Conservation (phyloP, 768 basidiomycete species). For the Xanthoconium purpureum region DNA sequence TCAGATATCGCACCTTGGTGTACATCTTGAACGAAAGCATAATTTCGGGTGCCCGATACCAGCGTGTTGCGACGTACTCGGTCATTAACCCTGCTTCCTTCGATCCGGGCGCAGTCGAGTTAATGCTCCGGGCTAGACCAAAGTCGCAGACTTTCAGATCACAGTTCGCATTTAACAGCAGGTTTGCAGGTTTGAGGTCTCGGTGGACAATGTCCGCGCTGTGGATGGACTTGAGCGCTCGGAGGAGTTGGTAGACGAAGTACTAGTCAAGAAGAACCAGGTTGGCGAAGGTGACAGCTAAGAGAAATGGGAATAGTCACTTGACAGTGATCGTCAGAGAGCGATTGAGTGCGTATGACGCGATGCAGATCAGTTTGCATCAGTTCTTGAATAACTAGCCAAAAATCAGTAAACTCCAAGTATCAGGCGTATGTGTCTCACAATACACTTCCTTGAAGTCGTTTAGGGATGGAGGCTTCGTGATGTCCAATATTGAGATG, state of each 20-base stretch:
- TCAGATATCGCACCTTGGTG: constrained; percentile 49
- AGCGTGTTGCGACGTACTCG: constrained; percentile 87
- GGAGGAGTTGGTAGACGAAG: constrained; percentile 80
- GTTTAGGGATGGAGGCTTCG: constrained; percentile 72
- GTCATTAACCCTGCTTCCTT: constrained; percentile 72
- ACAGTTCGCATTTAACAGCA: constrained; percentile 85
- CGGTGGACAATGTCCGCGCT: constrained; percentile 79
- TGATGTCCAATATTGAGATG: constrained; percentile 88
- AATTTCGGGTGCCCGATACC: constrained; percentile 93
- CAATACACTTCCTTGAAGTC: constrained; percentile 88
- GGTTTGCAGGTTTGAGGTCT: constrained; percentile 83
- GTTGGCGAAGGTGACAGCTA: not conserved
- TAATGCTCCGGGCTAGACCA: constrained; percentile 70
- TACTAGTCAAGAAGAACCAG: constrained; percentile 43
- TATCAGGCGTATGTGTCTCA: constrained; percentile 30
- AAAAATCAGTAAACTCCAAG: constrained; percentile 6
- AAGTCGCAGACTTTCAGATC: constrained; percentile 91
- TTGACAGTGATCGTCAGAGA: constrained; percentile 89
- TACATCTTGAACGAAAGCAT: constrained; percentile 94
- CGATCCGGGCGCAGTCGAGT: constrained; percentile 47
- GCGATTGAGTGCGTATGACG: constrained; percentile 84
- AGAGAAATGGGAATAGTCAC: constrained; percentile 32
- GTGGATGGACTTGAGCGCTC: constrained; percentile 87
- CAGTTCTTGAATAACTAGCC: constrained; percentile 74
- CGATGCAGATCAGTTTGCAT: constrained; percentile 92